Conservation (phyloP, 1,284 basidiomycete species). For the Irpex lacteus region DNA sequence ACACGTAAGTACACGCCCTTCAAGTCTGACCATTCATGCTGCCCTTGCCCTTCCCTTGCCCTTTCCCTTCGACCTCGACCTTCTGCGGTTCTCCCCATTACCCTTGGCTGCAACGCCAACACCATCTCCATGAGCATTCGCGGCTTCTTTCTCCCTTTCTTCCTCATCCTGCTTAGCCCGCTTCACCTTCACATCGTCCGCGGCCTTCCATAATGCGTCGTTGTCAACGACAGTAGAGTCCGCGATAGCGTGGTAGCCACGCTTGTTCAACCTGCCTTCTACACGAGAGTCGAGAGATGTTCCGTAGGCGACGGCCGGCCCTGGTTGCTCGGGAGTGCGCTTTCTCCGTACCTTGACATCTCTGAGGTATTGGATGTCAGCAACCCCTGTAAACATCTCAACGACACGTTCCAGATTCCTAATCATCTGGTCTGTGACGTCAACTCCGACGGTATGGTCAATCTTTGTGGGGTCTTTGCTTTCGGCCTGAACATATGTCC, state of each 20-base stretch:
- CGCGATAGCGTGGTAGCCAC: neutral
- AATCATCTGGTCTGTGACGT: neutral
- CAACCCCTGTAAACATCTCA: neutral
- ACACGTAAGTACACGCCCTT: too few species aligned
- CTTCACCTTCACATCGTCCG: neutral
- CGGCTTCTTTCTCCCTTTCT: neutral
- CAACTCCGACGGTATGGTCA: neutral
- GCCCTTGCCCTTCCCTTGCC: too few species aligned
- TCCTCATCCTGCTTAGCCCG: neutral
- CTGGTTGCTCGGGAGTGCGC: neutral
- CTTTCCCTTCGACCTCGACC: neutral
- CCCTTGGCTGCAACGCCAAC: neutral
- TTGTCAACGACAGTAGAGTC: neutral
- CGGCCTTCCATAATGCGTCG: neutral
- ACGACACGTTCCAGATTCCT: neutral
- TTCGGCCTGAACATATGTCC: neutral
- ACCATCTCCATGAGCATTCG: neutral
- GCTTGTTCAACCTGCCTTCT: neutral
- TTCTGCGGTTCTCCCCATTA: neutral
- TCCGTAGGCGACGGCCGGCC: neutral
- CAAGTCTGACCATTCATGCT: too few species aligned
- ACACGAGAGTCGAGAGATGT: neutral
- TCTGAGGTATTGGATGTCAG: neutral
- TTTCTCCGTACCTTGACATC: neutral
- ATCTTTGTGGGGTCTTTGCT: neutral